Conservation (phyloP, 78 protist genomes). For the Dictyostelium citrinum region DNA sequence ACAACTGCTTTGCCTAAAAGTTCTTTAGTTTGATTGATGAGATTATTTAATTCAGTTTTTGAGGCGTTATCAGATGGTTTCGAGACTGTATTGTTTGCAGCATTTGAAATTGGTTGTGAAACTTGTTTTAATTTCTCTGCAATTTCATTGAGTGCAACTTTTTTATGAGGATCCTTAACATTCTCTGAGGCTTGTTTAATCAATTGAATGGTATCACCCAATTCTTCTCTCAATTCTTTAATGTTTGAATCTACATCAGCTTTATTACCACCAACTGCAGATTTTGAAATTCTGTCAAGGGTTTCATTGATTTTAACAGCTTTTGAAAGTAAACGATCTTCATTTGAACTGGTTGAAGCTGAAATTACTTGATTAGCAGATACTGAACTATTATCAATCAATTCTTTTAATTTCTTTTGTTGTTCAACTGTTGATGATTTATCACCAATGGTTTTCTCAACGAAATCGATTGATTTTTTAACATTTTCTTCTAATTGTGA, state of each 20-base stretch:
- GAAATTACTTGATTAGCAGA: constrained; percentile 28
- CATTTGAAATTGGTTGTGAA: constrained; percentile 36
- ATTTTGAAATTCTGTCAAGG: not conserved
- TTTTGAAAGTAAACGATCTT: constrained; percentile 48
- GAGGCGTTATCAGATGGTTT: constrained; percentile 15
- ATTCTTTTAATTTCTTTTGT: not conserved
- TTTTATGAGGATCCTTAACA: constrained; percentile 35
- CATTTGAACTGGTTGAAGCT: constrained; percentile 40
- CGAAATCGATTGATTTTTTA: not conserved
- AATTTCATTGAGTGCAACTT: constrained; percentile 67
- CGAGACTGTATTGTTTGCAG: constrained; percentile 4
- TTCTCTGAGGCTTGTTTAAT: constrained; percentile 51
- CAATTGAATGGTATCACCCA: constrained; percentile 29
- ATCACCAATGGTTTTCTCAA: not conserved
- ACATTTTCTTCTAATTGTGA: constrained; percentile 27
- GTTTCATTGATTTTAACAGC: constrained; percentile 57
- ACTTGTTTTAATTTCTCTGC: constrained; percentile 57
- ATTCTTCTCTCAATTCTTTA: constrained; percentile 38
- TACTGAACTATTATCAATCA: not conserved
- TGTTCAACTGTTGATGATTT: not conserved
- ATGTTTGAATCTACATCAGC: constrained; percentile 30
- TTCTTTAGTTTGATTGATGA: constrained; percentile 50
- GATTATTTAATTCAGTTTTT: not conserved
- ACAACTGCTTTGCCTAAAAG: constrained; percentile 36
- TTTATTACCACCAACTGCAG: constrained; percentile 33